Evolutionary conservation across 2,329 filamentous ascomycete species (phyloP), one percentile per base, ranked within the genome.

Genomic region (Hypoxylon sp.): DNA sequence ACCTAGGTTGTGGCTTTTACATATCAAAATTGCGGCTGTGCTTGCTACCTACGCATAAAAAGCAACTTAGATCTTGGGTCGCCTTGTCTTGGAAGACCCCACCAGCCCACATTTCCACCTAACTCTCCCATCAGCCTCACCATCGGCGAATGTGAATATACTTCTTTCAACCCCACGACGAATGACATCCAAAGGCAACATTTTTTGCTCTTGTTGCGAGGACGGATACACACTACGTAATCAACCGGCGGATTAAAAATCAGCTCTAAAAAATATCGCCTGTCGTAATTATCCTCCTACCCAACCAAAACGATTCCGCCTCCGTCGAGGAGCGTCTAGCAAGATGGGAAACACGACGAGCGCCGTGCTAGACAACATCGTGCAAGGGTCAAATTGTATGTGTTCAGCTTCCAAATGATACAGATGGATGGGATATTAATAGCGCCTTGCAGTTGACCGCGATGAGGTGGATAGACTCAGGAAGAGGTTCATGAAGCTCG

Each of bases 401-500:
- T 81, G 71, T 42, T 22, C 17, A 13, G 57, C 76, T 71, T 66
- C 48, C 9, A 1, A 39, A 31, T 63, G 14, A 11, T 46, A 37
- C 5, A 55, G 44, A 62, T 59, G 61, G 67, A 70, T 58, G 51
- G 39, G 26, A 31, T 65, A 19, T 63, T 71, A 71, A 71, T 63
- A 52, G 37, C 54, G 31, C 39, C 48, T 8, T 57, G 66, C 77
- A 98, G 95, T 99, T 85, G 93, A 99, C 85, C 91, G 93, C 81
- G 96, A 99, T 78, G 96, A 99, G 82, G 94, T 99, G 67, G 96
- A 98, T 80, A 90, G 96, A 77, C 86, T 99, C 80, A 89, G 94
- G 78, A 99, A 99, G 86, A 90, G 95, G 70, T 99, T 99, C 80
- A 98, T 98, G 95, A 99, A 99, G 84, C 86, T 99, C 67, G 96